Conservation (phyloP, 1,284 basidiomycete species). For the Puccinia coronata region DNA sequence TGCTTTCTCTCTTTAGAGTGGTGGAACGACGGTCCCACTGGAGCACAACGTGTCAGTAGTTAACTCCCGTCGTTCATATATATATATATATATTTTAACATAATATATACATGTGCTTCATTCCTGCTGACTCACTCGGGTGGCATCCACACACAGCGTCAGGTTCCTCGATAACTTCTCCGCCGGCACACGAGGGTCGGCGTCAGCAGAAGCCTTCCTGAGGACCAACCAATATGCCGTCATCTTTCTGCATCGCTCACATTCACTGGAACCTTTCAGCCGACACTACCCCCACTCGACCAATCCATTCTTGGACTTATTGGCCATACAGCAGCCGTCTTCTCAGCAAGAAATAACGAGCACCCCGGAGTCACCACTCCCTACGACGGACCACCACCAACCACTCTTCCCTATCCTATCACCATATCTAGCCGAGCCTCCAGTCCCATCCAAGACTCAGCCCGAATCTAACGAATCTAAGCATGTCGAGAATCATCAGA, state of each 20-base stretch:
- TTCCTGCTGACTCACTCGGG: not conserved
- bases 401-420: slow-evolving; percentile 1
- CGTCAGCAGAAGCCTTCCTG: slow-evolving; percentile 96
- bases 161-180: slow-evolving; percentile 99
- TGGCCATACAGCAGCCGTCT: slow-evolving; percentile 61
- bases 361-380: no score
- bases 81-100: no score
- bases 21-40: slow-evolving; percentile 89
- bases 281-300: slow-evolving; percentile 96
- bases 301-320: slow-evolving; percentile 93
- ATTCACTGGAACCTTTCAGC: slow-evolving; percentile 94
- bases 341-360: no score
- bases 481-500: not conserved
- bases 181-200: slow-evolving; percentile 93
- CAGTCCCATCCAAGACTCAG: not conserved
- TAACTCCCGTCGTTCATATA: no score
- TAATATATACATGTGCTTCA: slow-evolving; percentile 8
- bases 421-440: not conserved
- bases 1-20: slow-evolving; percentile 67
- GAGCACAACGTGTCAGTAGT: slow-evolving; percentile 88
- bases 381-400: no score
- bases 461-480: not conserved
- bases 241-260: slow-evolving; percentile 96
- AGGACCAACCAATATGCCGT: slow-evolving; percentile 84
- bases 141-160: slow-evolving; percentile 67